These are phyloP conservation scores for Trichoderma koningiopsis DNA, from an alignment of 2,329 filamentous ascomycete species.

Conservation along the genomic window DNA sequence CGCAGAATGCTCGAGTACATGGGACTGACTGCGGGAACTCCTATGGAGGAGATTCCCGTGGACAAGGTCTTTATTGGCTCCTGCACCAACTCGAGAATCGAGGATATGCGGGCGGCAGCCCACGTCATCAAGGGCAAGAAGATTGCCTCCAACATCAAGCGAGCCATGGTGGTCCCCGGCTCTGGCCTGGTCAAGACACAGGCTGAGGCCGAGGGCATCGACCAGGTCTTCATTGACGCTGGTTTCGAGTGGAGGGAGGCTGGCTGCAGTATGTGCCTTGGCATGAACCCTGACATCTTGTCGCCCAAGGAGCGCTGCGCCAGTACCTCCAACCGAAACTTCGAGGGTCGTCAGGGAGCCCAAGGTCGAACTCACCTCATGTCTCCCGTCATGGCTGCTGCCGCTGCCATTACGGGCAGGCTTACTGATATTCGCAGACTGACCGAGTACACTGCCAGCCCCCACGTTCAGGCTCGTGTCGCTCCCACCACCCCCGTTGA, in stretches of 20 bases:
- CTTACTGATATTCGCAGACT: slow-evolving; percentile 88
- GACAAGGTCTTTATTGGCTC: slow-evolving; percentile 99
- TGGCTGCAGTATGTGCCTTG: slow-evolving; percentile 97
- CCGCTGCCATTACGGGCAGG: slow-evolving; percentile 85
- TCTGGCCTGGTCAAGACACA: slow-evolving; percentile 92
- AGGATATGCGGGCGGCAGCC: slow-evolving; percentile 88
- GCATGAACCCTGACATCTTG: slow-evolving; percentile 98
- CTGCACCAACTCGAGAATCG: slow-evolving; percentile 96
- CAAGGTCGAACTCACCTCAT: slow-evolving; percentile 90
- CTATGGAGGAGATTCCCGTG: slow-evolving; percentile 85
- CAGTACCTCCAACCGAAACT: slow-evolving; percentile 95
- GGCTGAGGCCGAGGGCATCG: slow-evolving; percentile 87
- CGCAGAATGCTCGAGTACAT: slow-evolving; percentile 91
- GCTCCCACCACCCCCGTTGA: slow-evolving; percentile 41
- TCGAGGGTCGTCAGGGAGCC: slow-evolving; percentile 93
- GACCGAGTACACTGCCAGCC: slow-evolving; percentile 59
- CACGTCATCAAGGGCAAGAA: slow-evolving; percentile 84
- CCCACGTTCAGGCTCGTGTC: slow-evolving; percentile 61
- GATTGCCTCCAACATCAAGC: slow-evolving; percentile 84
- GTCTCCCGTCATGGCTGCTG: slow-evolving; percentile 96
- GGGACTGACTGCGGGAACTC: slow-evolving; percentile 83
- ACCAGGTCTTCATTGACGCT: slow-evolving; percentile 87
- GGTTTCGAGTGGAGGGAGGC: slow-evolving; percentile 99
- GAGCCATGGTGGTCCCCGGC: slow-evolving; percentile 94
- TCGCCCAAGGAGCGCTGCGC: slow-evolving; percentile 91